Evolutionary conservation across 2,329 filamentous ascomycete species (phyloP), one percentile per base, ranked within the genome.

Genomic region (Periglandula ipomoeae): DNA sequence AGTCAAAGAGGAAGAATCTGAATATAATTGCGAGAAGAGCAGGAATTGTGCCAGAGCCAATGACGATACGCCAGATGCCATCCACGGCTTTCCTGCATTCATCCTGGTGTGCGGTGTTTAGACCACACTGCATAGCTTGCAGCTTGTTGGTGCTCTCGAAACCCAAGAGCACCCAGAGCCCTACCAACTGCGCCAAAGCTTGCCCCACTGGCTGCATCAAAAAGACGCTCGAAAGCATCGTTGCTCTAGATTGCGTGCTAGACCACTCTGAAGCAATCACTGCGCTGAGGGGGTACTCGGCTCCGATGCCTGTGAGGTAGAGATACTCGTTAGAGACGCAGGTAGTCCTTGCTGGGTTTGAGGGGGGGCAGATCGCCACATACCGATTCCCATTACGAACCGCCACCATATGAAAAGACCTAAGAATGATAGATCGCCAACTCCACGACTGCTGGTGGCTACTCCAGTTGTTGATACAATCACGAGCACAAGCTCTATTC

Each of bases 121-220:
- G 64, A 17, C 74, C 74, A 52, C 74, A 76, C 44, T 70, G 69
- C 65, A 71, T 66, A 4, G 60, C 70, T 35, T 69, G 62, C 17
- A 76, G 58, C 23, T 68, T 59, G 43, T 70, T 66, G 15, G 61
- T 65, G 52, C 63, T 58, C 49, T 74, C 63, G 17, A 71, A 68
- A 17, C 73, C 71, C 3, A 76, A 63, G 10, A 76, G 59, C 9
- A 76, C 73, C 63, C 68, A 72, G 4, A 84, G 64, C 4, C 78
- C 78, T 10, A 84, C 77, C 5, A 83, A 62, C 52, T 83, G 81
- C 13, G 81, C 81, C 2, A 82, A 69, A 2, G 84, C 75, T 58
- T 85, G 82, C 5, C 82, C 82, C 8, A 85, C 66, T 1, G 82
- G 81, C 55, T 86, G 82, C 76, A 84, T 84, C 56, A 84, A 72